Base-by-base conservation (phyloP, 805 yeast species). In the Schwanniomyces sp. region DNA sequence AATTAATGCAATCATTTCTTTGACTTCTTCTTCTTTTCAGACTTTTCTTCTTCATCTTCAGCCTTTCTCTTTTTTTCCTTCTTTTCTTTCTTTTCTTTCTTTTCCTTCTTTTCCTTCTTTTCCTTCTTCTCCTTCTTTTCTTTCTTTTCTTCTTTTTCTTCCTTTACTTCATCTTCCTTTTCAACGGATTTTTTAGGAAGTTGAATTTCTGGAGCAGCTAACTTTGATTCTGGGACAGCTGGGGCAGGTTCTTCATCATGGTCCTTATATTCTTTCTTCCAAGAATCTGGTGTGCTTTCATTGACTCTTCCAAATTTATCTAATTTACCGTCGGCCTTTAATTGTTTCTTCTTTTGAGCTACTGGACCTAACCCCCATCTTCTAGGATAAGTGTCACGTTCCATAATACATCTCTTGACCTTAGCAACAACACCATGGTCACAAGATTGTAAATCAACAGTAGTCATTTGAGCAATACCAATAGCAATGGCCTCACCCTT, bases 301-400 rank as follows among this genome's bases (percentile, higher is more conserved):
- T 91, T 94, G 54, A 77, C 79, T 76, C 96, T 86, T 54, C 99
- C 99, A 64, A 74, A 94, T 74, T 92, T 89, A 79, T 94, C 99
- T 65, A 94, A 84, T 75, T 94, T 92, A 64, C 98, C 99, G 56
- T 88, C 96, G 46, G 95, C 87, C 81, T 91, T 92, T 80, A 94
- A 78, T 79, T 92, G 96, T 81, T 94, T 94, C 88, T 94, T 94
- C 86, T 91, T 91, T 74, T 88, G 90, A 51, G 99, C 98, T 67
- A 91, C 89, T 61, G 99, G 99, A 61, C 99, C 99, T 61, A 94
- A 77, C 53, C 99, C 99, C 99, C 99, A 94, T 81, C 97, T 86
- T 81, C 99, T 88, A 75, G 99, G 99, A 73, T 94, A 94, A 44
- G 96, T 83, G 71, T 94, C 99, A 78, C 99, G 86, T 78, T 94